Conservation (phyloP, 1,284 basidiomycete species). For the Puccinia novopanici region DNA sequence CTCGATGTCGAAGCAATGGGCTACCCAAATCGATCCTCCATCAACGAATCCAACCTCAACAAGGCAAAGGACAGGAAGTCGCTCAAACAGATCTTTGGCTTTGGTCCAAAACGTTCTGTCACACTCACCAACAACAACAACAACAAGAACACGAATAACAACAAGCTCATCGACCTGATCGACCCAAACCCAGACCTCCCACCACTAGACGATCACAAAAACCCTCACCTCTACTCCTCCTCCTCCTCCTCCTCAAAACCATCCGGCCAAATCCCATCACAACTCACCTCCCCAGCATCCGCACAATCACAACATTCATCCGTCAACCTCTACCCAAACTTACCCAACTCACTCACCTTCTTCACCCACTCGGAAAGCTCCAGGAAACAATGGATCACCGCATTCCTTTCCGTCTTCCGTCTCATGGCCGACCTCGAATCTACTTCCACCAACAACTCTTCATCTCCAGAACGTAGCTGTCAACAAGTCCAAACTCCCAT, state of each 20-base stretch:
- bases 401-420: constrained; percentile 9
- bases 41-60: not conserved
- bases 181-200: constrained; percentile 12
- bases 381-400: not conserved
- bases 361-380: constrained; percentile 14
- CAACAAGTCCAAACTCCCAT: constrained; percentile 21
- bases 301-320: not conserved
- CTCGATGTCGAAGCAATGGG: constrained; percentile 42
- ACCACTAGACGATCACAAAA: not conserved
- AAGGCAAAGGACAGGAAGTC: constrained; percentile 27
- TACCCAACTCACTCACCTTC: constrained; percentile 17
- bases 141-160: not conserved
- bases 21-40: not conserved
- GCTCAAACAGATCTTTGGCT: constrained; percentile 24
- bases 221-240: not conserved
- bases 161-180: constrained; percentile 13
- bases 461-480: too few species aligned
- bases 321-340: not conserved
- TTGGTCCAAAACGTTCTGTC: constrained; percentile 18
- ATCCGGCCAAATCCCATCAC: not conserved
- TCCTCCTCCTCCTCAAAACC: not conserved
- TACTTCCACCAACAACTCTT: not conserved
- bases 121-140: not conserved
- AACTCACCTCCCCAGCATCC: constrained; percentile 14
- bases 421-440: constrained; percentile 19